A percentile compares a stretch with the other conserved stretches of the same genome.
phyloP scores from a whole-genome alignment of 2,329 filamentous ascomycete genomes.

The Paracoccidioides brasiliensis region DNA sequence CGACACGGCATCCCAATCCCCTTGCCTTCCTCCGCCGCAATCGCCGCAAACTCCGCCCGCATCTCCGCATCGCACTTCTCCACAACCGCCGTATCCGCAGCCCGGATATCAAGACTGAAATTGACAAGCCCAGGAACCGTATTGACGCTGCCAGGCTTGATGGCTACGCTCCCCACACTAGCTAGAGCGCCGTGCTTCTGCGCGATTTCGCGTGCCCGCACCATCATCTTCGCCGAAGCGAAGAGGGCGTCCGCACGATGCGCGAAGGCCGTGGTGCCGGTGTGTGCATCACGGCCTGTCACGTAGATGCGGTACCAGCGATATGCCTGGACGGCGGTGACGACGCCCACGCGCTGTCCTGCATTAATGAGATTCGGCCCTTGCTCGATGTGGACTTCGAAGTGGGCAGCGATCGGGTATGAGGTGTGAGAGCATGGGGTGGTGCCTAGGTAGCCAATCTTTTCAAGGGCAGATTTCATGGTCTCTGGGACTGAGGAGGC shows the following conservation, averaged over 20 bases:
- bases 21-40: constrained; percentile 46
- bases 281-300: constrained; percentile 56
- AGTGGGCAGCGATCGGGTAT: constrained; percentile 60
- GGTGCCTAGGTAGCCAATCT: constrained; percentile 57
- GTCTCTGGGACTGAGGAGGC: constrained; percentile 44
- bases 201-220: constrained; percentile 51
- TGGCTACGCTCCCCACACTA: constrained; percentile 55
- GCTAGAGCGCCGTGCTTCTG: constrained; percentile 48
- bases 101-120: constrained; percentile 57
- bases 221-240: constrained; percentile 53
- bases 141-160: constrained; percentile 57
- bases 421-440: constrained; percentile 43
- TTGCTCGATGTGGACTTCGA: constrained; percentile 78
- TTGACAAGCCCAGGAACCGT: constrained; percentile 56
- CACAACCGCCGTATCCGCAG: constrained; percentile 43
- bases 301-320: constrained; percentile 59
- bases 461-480: constrained; percentile 54
- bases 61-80: constrained; percentile 45
- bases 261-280: constrained; percentile 57
- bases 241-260: constrained; percentile 57
- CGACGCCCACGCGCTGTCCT: constrained; percentile 52
- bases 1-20: constrained; percentile 39
- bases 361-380: constrained; percentile 58
- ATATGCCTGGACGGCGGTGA: constrained; percentile 61
- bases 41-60: constrained; percentile 43